Evolutionary conservation across 2,329 filamentous ascomycete species (phyloP), one percentile per base, ranked within the genome.

Genomic region (Cephalotrichum gorgonifer): DNA sequence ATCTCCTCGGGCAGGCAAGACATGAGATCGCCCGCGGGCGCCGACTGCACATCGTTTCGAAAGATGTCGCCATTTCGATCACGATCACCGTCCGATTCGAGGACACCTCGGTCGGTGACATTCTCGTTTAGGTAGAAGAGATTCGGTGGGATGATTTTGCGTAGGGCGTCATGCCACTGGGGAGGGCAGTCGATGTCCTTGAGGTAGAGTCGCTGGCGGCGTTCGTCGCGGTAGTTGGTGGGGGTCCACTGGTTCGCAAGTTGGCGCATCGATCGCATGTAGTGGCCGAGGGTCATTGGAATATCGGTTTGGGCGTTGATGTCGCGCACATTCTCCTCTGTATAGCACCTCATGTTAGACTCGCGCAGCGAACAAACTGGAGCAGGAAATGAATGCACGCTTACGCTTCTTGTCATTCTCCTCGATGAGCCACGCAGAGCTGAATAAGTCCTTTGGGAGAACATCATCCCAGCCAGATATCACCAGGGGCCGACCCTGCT

Each of bases 101-200:
- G 35, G 12, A 39, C 17, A 41, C 63, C 60, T 54, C 71, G 61
- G 39, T 70, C 66, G 44, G 71, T 73, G 2, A 87, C 81, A 54
- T 83, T 86, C 43, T 91, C 85, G 57, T 96, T 96, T 49, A 95
- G 74, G 61, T 97, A 98, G 61, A 89, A 95, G 0, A 97, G 70
- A n/a, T 75, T 81, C 0, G 83, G 78, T 1, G 91, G 90, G 5
- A 97, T 84, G 27, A 88, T 71, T 45, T 85, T 83, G 55, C 81
- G 80, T 17, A 98, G 69, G 51, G 86, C 83, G 26, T 91, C 77
- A 47, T 84, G 81, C 93, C 93, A 98, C 51, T 91, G 82, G 1
- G 76, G 70, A 1, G 93, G 93, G 56, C 90, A 96, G 63, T 98
- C 93, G 51, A 98, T 96, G 61, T 98, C 93, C 60, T 98, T 98